Evolutionary conservation across 202 grass and related monocot species (phyloP), one percentile per base, ranked within the genome.

Genomic region (Zizania palustris): DNA sequence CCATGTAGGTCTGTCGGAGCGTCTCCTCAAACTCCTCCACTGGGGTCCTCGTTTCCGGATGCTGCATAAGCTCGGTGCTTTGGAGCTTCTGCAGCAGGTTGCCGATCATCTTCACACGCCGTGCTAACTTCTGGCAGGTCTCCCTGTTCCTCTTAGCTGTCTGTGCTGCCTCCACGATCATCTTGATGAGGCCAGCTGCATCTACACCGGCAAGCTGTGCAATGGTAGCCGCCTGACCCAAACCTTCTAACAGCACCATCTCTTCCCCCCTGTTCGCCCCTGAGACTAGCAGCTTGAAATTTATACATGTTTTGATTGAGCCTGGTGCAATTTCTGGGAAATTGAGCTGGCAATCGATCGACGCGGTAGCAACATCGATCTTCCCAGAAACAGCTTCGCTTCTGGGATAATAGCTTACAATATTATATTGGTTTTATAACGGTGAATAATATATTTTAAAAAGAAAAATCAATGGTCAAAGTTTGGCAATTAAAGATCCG

Each of bases 11-110:
- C 1, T 84, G 75, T 1, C 67, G 28, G 20, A 84, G 67, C 0
- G 67, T 72, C 49, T 72, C 82, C 59, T 78, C 82, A 39, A 84
- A 48, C n/a, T 84, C 59, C 60, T 72, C 74, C 13, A 84, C 20
- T 0, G 82, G 82, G 50, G 60, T 85, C 60, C 83, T 85, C 0
- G 75, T 85, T 15, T 73, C 83, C 3, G 2, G 28, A 20, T 85
- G 75, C 6, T 67, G 83, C 68, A 73, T 85, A 68, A 85, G 68
- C 11, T 79, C 75, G 0, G 75, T 67, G 6, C 75, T 67, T 46
- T 73, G 40, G 0, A 85, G 50, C 60, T 46, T 49, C 4, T 73
- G 33, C 8, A 85, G 68, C 40, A 79, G 82, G 50, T 73, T 50
- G 13, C 82, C 82, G 0, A 84, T 85, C 75, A 85, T 79, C 75